Evolutionary conservation across 2,329 filamentous ascomycete species (phyloP).

Genomic region (Amphichorda felina): DNA sequence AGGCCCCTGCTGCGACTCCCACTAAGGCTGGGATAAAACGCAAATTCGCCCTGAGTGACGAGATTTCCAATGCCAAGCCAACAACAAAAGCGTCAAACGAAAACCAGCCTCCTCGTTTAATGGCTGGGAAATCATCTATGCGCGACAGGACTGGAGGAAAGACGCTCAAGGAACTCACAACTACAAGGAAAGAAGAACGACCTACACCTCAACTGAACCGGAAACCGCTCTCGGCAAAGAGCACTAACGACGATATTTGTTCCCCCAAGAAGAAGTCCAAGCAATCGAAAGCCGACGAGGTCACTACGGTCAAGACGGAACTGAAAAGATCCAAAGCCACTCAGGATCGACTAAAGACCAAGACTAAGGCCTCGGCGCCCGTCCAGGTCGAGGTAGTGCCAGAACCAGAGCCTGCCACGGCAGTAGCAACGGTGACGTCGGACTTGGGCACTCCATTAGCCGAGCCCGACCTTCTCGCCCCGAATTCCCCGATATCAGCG

Average conservation of each 20-base stretch:
- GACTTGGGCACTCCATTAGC: conserved; percentile 17
- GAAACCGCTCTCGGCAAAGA: conserved; percentile 43
- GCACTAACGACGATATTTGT: conserved; percentile 44
- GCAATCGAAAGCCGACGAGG: conserved; percentile 19
- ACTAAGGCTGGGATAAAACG: conserved; percentile 4
- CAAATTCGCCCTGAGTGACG: conserved; percentile 31
- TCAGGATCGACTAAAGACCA: conserved; percentile 13
- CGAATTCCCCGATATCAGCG: conserved; percentile 36
- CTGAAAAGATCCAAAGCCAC: conserved; percentile 13
- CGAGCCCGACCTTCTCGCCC: conserved; percentile 29
- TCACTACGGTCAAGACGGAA: conserved; percentile 25
- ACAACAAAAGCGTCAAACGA: conserved; percentile 13
- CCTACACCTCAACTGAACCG: conserved; percentile 16
- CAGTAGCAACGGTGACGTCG: conserved; percentile 5
- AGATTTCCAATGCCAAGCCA: conserved; percentile 26
- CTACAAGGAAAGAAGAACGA: conserved; percentile 26
- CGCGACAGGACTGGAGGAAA: conserved; percentile 24
- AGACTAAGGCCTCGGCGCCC: conserved; percentile 12
- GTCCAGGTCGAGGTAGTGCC: conserved; percentile 9
- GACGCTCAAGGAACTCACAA: conserved; percentile 33
- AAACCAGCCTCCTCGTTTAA: conserved; percentile 11
- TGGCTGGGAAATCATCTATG: conserved; percentile 14
- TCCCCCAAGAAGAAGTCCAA: conserved; percentile 40
- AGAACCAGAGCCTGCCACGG: conserved; percentile 8
- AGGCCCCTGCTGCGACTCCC: conserved; percentile 9